These are phyloP conservation scores for Coelastrella sp. DNA, from an alignment of 139 green algal genomes.

Conservation along the genomic window DNA sequence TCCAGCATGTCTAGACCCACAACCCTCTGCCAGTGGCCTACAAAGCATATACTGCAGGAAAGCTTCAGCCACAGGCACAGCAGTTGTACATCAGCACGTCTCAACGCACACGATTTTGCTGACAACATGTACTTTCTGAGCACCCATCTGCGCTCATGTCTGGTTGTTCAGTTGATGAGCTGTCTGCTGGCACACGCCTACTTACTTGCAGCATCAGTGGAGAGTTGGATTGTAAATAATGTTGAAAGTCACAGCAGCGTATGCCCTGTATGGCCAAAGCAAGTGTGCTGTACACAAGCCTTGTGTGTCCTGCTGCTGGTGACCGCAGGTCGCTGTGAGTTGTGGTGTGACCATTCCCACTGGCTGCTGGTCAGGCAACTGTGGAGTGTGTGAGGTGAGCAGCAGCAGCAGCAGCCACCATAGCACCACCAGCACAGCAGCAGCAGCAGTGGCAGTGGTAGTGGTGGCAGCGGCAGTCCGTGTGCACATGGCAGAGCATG, in stretches of 20 bases:
- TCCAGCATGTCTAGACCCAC: background rate
- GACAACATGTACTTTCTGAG: too few species aligned
- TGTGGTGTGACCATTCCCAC: conserved; percentile 38
- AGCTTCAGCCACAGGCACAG: too few species aligned
- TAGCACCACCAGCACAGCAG: background rate
- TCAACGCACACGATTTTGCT: background rate
- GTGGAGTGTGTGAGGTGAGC: conserved; percentile 34
- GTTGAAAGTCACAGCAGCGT: background rate
- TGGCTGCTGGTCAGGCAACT: conserved; percentile 42
- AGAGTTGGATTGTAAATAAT: background rate
- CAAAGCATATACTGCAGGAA: background rate
- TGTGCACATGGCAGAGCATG: too few species aligned
- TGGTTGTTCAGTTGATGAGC: background rate
- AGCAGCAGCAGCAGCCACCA: background rate
- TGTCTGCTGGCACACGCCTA: background rate
- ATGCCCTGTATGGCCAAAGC: background rate
- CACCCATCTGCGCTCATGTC: background rate
- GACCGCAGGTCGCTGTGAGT: background rate
- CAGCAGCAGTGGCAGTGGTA: too few species aligned
- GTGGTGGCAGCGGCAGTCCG: too few species aligned
- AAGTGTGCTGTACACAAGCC: background rate
- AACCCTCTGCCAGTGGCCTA: background rate
- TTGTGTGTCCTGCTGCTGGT: background rate
- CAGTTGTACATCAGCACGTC: background rate
- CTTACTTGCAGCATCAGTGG: background rate